Base-by-base conservation (phyloP, 331 rosid species). In the Saraca asoca region DNA sequence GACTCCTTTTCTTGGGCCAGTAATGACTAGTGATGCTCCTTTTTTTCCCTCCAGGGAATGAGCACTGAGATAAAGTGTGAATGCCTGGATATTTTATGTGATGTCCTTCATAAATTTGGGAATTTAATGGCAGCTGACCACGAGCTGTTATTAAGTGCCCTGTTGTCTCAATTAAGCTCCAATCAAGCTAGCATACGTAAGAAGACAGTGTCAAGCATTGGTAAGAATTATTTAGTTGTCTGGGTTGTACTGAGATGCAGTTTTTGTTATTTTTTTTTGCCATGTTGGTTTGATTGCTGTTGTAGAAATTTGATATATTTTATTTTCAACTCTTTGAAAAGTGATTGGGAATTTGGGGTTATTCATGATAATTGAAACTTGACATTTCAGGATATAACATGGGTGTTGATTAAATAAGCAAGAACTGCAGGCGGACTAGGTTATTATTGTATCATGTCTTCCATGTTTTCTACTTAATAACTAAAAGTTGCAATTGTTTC, bases 121-220 rank as follows among this genome's bases (percentile, higher is more conserved):
- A 88, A 67, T 78, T 83, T 94, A 68, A 88, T 90, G 95, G 86
- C 89, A 58, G 72, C 87, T 9, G 95, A 94, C 29, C 99, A 94
- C 14, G 97, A 83, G 71, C 87, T 73, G 70, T 82, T 94, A 34
- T 79, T 94, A 66, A 72, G 87, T 73, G 90, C 99, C 15, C 84
- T 94, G 54, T 83, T 94, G 76, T 85, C 99, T 62, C 99, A 86
- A 74, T 80, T 94, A 91, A 75, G 87, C 68, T 94, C 92, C 77
- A 94, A 90, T 79, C 99, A 94, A 70, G 97, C 99, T 44, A 86
- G 93, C 44, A 94, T 90, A 33, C 91, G 99, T 55, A 94, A 94
- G 88, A 94, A 83, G 81, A 84, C 93, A 7, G 97, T 94, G 66
- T 83, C 99, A 48, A 90, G 99, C 76, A 87, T 90, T 13, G 97